These are phyloP conservation scores for Botrytis pseudocinerea DNA, from an alignment of 2,329 filamentous ascomycete genomes.

Conservation along the genomic window DNA sequence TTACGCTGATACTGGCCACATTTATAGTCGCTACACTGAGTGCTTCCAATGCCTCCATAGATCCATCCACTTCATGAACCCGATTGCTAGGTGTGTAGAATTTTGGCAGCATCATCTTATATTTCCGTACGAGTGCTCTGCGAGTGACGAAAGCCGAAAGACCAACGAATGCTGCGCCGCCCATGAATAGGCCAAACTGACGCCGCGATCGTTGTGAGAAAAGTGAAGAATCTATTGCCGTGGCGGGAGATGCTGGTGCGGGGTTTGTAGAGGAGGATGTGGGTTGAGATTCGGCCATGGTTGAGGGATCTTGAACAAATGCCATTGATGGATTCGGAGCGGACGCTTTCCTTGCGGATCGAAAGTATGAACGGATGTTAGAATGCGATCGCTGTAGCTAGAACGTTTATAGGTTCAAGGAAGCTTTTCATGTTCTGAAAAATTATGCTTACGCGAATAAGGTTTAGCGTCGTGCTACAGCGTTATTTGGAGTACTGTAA, in stretches of 20 bases:
- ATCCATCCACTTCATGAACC: conserved; percentile 58
- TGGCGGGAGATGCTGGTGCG: conserved; percentile 17
- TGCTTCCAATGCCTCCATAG: conserved; percentile 77
- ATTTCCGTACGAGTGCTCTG: conserved; percentile 66
- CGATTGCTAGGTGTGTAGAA: conserved; percentile 69
- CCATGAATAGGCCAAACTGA: conserved; percentile 70
- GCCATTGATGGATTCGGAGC: neutral
- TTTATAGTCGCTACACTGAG: conserved; percentile 86
- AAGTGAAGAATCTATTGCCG: conserved; percentile 33
- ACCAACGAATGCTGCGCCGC: conserved; percentile 73
- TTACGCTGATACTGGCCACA: conserved; percentile 72
- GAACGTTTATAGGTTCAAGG: neutral
- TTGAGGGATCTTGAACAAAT: conserved; percentile 13
- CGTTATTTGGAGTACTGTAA: neutral
- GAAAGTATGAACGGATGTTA: neutral
- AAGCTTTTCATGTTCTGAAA: conserved; percentile 4
- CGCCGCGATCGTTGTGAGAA: conserved; percentile 44
- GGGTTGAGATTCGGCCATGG: conserved; percentile 22
- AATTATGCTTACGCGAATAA: conserved; percentile 13
- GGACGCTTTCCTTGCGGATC: neutral
- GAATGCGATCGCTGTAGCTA: neutral
- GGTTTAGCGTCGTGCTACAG: conserved; percentile 13
- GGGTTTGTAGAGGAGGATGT: conserved; percentile 21
- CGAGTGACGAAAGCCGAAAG: conserved; percentile 71
- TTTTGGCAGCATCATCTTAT: conserved; percentile 61